These are phyloP conservation scores for Favolaschia claudopus DNA, from an alignment of 768 basidiomycete species.

Conservation along the genomic window DNA sequence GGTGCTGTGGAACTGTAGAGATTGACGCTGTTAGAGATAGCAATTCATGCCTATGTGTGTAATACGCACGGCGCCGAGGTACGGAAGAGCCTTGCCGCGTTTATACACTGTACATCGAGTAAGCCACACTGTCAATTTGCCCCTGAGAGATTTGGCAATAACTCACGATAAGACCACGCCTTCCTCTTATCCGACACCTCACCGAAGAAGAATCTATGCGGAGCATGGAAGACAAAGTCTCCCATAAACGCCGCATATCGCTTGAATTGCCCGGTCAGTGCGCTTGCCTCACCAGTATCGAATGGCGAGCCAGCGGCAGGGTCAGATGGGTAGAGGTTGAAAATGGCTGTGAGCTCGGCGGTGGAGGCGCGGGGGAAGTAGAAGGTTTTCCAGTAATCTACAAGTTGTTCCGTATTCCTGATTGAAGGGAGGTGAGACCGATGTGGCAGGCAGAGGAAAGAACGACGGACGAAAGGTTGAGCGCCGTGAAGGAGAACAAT, in stretches of 20 bases:
- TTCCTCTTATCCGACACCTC: conserved; percentile 23
- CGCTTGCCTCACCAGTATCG: conserved; percentile 26
- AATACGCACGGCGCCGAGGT: conserved; percentile 9
- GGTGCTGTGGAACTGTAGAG: conserved; percentile 1
- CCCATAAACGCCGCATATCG: conserved; percentile 43
- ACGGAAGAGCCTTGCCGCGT: conserved; percentile 7
- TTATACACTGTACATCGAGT: conserved; percentile 15
- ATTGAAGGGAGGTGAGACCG: background rate
- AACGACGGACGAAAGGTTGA: conserved; percentile 32
- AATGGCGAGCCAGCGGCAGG: conserved; percentile 16
- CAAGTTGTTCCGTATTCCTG: background rate
- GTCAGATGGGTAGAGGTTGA: conserved; percentile 17
- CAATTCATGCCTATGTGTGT: background rate
- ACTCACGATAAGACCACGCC: conserved; percentile 5
- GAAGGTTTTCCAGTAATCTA: background rate
- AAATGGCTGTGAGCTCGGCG: conserved; percentile 11
- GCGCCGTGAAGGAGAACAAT: conserved; percentile 30
- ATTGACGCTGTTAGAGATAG: background rate
- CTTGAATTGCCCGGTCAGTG: conserved; percentile 43
- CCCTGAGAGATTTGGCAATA: background rate
- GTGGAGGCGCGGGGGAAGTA: background rate
- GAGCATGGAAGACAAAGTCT: conserved; percentile 43
- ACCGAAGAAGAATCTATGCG: conserved; percentile 42
- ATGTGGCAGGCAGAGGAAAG: background rate
- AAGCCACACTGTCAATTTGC: background rate